phyloP scores from a whole-genome alignment of 2,329 filamentous ascomycete genomes.

The Bipolaris bicolor region DNA sequence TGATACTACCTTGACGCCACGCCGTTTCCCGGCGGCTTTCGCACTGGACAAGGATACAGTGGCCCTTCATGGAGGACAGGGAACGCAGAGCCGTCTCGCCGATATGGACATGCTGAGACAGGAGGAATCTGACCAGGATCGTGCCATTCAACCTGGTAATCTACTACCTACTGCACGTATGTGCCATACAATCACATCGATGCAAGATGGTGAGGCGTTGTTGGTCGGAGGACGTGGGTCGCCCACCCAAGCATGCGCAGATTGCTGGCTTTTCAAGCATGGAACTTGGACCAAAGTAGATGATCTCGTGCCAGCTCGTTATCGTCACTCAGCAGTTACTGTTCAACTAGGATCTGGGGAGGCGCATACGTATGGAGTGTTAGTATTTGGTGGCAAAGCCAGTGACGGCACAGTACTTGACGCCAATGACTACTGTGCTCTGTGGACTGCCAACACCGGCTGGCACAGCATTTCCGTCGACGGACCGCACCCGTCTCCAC shows the following conservation, averaged over 20 bases:
- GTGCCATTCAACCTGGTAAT: conserved; percentile 41
- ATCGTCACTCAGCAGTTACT: conserved; percentile 71
- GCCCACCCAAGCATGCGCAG: conserved; percentile 69
- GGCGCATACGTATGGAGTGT: conserved; percentile 51
- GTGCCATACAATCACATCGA: conserved; percentile 76
- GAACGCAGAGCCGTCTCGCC: conserved; percentile 55
- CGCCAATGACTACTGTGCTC: conserved; percentile 44
- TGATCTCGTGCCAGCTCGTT: conserved; percentile 73
- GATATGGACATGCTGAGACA: conserved; percentile 51
- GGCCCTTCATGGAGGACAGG: conserved; percentile 54
- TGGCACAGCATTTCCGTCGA: conserved; percentile 57
- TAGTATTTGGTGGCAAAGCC: conserved; percentile 56
- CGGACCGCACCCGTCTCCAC: conserved; percentile 52
- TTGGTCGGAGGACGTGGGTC: conserved; percentile 81
- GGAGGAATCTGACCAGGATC: conserved; percentile 34
- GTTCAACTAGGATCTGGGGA: conserved; percentile 51
- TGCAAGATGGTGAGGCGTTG: conserved; percentile 65
- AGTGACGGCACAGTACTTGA: conserved; percentile 51
- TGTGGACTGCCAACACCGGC: conserved; percentile 57
- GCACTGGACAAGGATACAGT: conserved; percentile 39
- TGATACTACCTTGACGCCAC: conserved; percentile 28
- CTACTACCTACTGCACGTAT: conserved; percentile 55
- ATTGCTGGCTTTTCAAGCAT: conserved; percentile 76
- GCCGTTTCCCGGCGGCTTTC: conserved; percentile 51
- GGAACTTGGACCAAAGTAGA: conserved; percentile 68